A percentile compares a stretch with the other conserved stretches of the same genome.
These are phyloP conservation scores for Globisporangium barbulae DNA, from an alignment of 352 stramenopile genomes.

Conservation along the genomic window DNA sequence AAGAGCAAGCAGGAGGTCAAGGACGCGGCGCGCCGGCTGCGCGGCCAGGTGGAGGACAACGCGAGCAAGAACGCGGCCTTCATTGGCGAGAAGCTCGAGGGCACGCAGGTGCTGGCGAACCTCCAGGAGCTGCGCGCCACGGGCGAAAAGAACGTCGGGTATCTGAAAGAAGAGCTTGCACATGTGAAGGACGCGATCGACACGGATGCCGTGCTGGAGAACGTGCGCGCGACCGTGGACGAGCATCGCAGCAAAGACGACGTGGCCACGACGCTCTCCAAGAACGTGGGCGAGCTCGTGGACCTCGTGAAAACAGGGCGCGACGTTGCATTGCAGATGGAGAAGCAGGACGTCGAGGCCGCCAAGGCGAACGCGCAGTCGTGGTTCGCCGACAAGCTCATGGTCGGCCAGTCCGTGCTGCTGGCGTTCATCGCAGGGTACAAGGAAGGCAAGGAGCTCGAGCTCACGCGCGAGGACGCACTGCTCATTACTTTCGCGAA, in stretches of 20 bases:
- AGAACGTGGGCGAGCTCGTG: conserved; percentile 69
- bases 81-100: conserved; percentile 62
- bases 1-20: conserved; percentile 65
- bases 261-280: conserved; percentile 57
- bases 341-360: conserved; percentile 57
- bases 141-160: conserved; percentile 50
- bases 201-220: conserved; percentile 48
- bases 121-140: conserved; percentile 47
- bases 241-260: conserved; percentile 69
- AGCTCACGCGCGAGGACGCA: conserved; percentile 69
- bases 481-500: conserved; percentile 74
- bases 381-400: conserved; percentile 83
- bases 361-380: conserved; percentile 63
- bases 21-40: conserved; percentile 36
- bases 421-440: conserved; percentile 85
- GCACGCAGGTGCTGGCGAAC: conserved; percentile 59
- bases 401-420: conserved; percentile 76
- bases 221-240: conserved; percentile 54
- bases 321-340: conserved; percentile 53
- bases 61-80: conserved; percentile 53
- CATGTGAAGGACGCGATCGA: conserved; percentile 61
- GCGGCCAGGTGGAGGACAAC: conserved; percentile 54
- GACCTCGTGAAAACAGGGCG: conserved; percentile 56
- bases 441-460: conserved; percentile 69
- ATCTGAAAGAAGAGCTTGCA: conserved; percentile 47